Evolutionary conservation across 345 rosid genomes (phyloP).

Genomic region (Pseudoturritis turrita): DNA sequence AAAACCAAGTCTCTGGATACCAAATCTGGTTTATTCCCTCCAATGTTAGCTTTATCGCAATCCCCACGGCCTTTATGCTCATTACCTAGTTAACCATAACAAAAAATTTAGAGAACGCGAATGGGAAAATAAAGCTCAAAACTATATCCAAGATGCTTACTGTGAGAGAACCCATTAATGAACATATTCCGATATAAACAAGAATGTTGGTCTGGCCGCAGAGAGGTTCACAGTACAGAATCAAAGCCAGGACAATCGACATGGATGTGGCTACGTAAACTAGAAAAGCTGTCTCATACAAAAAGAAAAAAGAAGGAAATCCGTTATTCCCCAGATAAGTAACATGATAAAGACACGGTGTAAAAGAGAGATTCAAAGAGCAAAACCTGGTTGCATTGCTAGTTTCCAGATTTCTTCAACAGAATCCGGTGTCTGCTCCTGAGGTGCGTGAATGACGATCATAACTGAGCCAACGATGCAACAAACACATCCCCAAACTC

Average conservation of each 20-base stretch:
- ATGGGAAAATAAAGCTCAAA: not conserved
- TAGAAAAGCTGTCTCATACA: conserved; percentile 62
- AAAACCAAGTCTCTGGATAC: conserved; percentile 92
- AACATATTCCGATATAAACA: conserved; percentile 85
- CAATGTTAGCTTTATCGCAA: conserved; percentile 81
- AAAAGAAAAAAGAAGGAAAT: not conserved
- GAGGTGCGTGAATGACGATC: conserved; percentile 86
- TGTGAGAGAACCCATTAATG: conserved; percentile 78
- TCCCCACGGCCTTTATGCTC: conserved; percentile 95
- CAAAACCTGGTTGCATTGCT: conserved; percentile 75
- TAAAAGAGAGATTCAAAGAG: not conserved
- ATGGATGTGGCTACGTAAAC: conserved; percentile 61
- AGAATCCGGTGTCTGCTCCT: conserved; percentile 74
- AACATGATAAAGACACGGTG: not conserved
- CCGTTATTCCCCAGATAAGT: not conserved
- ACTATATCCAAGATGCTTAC: conserved; percentile 31
- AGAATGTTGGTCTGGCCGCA: conserved; percentile 79
- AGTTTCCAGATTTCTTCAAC: conserved; percentile 77
- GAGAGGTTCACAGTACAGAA: conserved; percentile 81
- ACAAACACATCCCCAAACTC: conserved; percentile 76
- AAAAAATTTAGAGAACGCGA: not conserved
- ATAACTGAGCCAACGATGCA: conserved; percentile 88
- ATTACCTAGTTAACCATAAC: conserved; percentile 49
- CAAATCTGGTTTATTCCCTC: conserved; percentile 77
- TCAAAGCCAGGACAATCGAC: conserved; percentile 64